Evolutionary conservation across 164 flowering plant genomes (phyloP), one percentile per base, ranked within the genome.

Genomic region (Sedum album): DNA sequence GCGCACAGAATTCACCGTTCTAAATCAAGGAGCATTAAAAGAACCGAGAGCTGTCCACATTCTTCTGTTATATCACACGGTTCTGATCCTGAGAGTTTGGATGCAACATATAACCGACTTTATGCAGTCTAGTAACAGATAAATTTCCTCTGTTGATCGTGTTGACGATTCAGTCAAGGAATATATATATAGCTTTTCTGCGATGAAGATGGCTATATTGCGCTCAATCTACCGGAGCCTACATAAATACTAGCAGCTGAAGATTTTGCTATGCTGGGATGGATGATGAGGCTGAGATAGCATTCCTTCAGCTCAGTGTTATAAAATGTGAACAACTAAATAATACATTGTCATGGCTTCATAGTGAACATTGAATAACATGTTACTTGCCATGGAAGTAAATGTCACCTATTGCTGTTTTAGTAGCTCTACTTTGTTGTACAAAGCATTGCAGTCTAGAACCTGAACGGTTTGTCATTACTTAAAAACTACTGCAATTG

Each of bases 21-120:
- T 20, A 91, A 81, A 71, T 60, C 76, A 81, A 82, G 96, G 79
- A 88, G 66, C 46, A 82, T 89, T 66, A 79, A 85, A 77, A 85
- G 73, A 74, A 77, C 76, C 0, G 85, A 79, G 69, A 87, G 91
- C 60, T 79, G 74, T 31, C 84, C 95, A 4, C 85, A 74, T 35
- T 94, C 99, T 1, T 73, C 80, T 55, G 83, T 93, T 13, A 41
- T 83, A 76, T 85, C 96, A 1, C 41, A 79, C 77, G 75, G 66
- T 21, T 94, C 99, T 0, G 97, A 94, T 60, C 28, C 82, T 0
- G 99, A 90, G 78, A 71, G 83, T 17, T 74, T 86, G 71, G 82
- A 82, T 75, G 82, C 80, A 6, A 91, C 87, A 46, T 84, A 84
- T 65, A 86, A 85, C 81, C 82, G 91, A 74, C 83, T 94, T 86